Evolutionary conservation across 2,329 filamentous ascomycete species (phyloP).

Genomic region (Fusarium chlamydosporum): DNA sequence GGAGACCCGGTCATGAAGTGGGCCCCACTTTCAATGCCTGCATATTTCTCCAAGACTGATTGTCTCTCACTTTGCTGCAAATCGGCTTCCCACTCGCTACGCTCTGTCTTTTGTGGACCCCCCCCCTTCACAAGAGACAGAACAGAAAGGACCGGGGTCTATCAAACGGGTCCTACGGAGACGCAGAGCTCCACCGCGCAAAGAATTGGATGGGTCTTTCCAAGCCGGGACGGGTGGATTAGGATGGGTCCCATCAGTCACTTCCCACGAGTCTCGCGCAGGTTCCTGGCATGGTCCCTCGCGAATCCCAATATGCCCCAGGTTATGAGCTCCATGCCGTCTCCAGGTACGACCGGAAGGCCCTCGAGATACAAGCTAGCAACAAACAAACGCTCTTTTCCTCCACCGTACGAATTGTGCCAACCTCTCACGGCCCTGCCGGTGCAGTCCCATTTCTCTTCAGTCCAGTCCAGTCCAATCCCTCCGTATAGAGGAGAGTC

Average conservation of each 20-base stretch:
- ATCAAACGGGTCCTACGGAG: conserved; percentile 44
- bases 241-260: conserved; percentile 39
- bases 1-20: conserved; percentile 43
- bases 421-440: conserved; percentile 45
- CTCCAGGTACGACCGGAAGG: conserved; percentile 48
- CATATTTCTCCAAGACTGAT: conserved; percentile 39
- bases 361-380: conserved; percentile 44
- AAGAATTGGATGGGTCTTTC: conserved; percentile 37
- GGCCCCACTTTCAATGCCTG: conserved; percentile 39
- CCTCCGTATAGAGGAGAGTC: conserved; percentile 2
- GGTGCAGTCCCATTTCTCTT: conserved; percentile 16
- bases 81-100: conserved; percentile 32
- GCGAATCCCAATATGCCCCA: conserved; percentile 46
- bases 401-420: conserved; percentile 50
- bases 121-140: conserved; percentile 33
- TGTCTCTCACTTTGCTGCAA: conserved; percentile 34
- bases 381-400: conserved; percentile 33
- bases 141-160: conserved; percentile 40
- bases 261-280: conserved; percentile 43
- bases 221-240: conserved; percentile 45
- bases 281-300: conserved; percentile 42
- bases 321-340: conserved; percentile 41
- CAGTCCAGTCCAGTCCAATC: conserved; percentile 14
- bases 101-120: conserved; percentile 32
- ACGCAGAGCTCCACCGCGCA: conserved; percentile 39